Evolutionary conservation across 1,139 yeast species (phyloP).

Genomic region (Geotrichum fermentans): DNA sequence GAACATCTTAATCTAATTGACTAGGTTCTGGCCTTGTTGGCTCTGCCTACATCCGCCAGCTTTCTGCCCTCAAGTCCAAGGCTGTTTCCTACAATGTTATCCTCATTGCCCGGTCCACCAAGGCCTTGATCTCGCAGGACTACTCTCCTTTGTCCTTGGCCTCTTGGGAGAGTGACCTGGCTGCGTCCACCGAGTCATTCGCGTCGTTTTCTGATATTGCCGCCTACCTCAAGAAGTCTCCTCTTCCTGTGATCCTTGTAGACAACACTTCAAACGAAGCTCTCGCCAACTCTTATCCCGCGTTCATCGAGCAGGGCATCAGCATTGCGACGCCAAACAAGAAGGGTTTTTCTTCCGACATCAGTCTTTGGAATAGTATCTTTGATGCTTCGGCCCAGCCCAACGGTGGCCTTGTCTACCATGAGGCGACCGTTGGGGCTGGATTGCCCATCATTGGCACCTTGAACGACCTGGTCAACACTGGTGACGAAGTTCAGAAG

Average conservation of each 20-base stretch:
- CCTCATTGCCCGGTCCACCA: slow-evolving; percentile 68
- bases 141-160: slow-evolving; percentile 65
- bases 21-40: slow-evolving; percentile 91
- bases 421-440: slow-evolving; percentile 99
- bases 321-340: slow-evolving; percentile 97
- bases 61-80: slow-evolving; percentile 45
- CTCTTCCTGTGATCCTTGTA: slow-evolving; percentile 73
- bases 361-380: slow-evolving; percentile 72
- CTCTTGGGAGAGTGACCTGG: slow-evolving; percentile 46
- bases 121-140: slow-evolving; percentile 63
- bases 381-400: slow-evolving; percentile 48
- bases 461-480: slow-evolving; percentile 74
- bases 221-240: slow-evolving; percentile 57
- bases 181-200: slow-evolving; percentile 46
- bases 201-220: slow-evolving; percentile 45
- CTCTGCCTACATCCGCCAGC: slow-evolving; percentile 76
- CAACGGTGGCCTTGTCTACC: slow-evolving; percentile 78
- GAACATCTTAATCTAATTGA: neutral
- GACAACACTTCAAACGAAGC: slow-evolving; percentile 88
- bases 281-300: slow-evolving; percentile 72
- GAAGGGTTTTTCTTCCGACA: slow-evolving; percentile 87
- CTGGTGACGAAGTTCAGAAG: slow-evolving; percentile 87
- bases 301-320: slow-evolving; percentile 67
- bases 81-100: slow-evolving; percentile 59
- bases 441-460: slow-evolving; percentile 93